A percentile compares a stretch with the other conserved stretches of the same genome.
Conservation (phyloP, 257 asterid genomes). For the Agastache rugosa region DNA sequence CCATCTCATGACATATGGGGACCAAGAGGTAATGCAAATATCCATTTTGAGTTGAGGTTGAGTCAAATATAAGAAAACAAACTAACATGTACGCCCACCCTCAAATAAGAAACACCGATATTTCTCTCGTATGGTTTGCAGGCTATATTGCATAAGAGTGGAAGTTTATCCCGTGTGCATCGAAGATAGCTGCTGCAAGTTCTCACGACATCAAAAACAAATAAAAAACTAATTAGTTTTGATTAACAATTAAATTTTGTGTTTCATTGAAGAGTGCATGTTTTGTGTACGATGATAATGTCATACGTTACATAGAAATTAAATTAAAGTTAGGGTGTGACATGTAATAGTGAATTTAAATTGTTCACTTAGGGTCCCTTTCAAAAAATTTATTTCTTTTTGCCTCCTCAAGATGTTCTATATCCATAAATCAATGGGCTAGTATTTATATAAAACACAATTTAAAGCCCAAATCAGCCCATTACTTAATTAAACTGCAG, state of each 20-base stretch:
- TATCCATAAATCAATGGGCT: not conserved
- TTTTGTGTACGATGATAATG: too few species aligned
- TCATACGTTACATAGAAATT: too few species aligned
- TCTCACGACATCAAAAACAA: not conserved
- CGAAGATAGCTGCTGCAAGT: too few species aligned
- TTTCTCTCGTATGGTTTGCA: too few species aligned
- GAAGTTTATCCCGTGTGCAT: too few species aligned
- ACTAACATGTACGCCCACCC: not conserved
- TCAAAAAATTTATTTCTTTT: not conserved
- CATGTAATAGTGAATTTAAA: too few species aligned
- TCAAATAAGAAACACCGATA: not conserved
- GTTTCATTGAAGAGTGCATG: too few species aligned
- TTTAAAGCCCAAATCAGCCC: conserved; percentile 1
- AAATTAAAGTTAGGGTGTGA: too few species aligned
- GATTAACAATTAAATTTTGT: too few species aligned
- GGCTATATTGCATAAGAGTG: too few species aligned
- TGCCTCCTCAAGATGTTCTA: not conserved
- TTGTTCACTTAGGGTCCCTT: not conserved
- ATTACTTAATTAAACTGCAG: not conserved
- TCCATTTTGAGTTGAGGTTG: not conserved
- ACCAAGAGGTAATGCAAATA: conserved; percentile 25
- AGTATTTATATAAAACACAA: not conserved
- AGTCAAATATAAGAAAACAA: not conserved
- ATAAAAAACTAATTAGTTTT: too few species aligned
- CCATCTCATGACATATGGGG: conserved; percentile 32